Conservation (phyloP, 495 filamentous ascomycete genomes). For the Durotheca rogersii region DNA sequence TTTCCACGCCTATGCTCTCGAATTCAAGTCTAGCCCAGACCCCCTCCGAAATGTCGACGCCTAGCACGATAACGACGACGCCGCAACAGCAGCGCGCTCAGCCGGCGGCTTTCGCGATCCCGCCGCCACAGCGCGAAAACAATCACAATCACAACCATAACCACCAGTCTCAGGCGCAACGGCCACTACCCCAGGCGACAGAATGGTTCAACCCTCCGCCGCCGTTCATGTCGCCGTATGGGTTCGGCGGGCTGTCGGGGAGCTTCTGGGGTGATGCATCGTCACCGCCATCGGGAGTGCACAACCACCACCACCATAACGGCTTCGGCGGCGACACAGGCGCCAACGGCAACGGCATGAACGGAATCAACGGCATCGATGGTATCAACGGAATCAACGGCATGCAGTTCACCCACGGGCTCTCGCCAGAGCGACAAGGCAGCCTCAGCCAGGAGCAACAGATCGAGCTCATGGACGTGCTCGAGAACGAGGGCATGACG, state of each 20-base stretch:
- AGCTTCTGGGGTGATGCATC: constrained; percentile 40
- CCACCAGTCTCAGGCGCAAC: constrained; percentile 38
- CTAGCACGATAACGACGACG: constrained; percentile 25
- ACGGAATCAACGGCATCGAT: constrained; percentile 36
- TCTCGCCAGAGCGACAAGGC: constrained; percentile 51
- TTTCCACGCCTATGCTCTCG: constrained; percentile 27
- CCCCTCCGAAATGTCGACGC: constrained; percentile 25
- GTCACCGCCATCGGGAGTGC: too few relatives aligned
- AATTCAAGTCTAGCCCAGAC: constrained; percentile 26
- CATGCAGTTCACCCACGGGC: constrained; percentile 30
- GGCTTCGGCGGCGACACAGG: constrained; percentile 45
- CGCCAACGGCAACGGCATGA: constrained; percentile 44
- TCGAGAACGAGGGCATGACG: constrained; percentile 63
- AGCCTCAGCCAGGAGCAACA: constrained; percentile 72
- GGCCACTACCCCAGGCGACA: constrained; percentile 39
- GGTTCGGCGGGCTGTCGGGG: constrained; percentile 51
- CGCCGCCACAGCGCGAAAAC: constrained; percentile 38
- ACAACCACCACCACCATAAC: too few relatives aligned
- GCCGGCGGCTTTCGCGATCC: constrained; percentile 42
- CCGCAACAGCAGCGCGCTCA: constrained; percentile 27
- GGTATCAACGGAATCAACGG: constrained; percentile 24
- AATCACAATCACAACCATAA: too few relatives aligned
- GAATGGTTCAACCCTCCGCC: constrained; percentile 54
- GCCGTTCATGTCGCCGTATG: constrained; percentile 52
- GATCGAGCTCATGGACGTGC: constrained; percentile 64